Percentiles rank a stretch among this genome's conserved stretches.
Conservation (phyloP, 1,284 basidiomycete genomes). For the Moesziomyces globuligerus region DNA sequence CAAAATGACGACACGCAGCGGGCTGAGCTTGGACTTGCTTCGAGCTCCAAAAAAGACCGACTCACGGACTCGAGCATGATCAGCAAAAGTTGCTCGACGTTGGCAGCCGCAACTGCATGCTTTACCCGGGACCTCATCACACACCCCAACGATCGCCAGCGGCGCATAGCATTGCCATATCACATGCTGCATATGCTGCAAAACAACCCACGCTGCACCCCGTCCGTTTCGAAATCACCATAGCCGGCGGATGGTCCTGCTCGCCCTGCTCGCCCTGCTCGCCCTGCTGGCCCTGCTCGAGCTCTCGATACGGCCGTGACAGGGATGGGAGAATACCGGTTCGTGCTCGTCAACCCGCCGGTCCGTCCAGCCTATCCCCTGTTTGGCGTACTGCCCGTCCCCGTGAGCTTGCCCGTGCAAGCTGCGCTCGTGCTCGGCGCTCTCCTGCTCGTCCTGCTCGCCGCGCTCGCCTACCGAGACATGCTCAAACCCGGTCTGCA, state of each 20-base stretch:
- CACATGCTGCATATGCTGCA: too few relatives aligned
- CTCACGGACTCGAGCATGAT: not conserved
- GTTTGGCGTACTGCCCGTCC: constrained; percentile 20
- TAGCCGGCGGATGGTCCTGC: too few relatives aligned
- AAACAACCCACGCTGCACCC: too few relatives aligned
- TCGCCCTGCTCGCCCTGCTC: too few relatives aligned
- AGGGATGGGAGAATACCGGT: constrained; percentile 34
- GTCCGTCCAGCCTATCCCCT: constrained; percentile 29
- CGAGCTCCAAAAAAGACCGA: not conserved
- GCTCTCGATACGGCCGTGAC: not conserved
- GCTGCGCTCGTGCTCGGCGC: constrained; percentile 13
- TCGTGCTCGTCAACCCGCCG: constrained; percentile 37
- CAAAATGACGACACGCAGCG: constrained; percentile 16
- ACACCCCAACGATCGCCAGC: too few relatives aligned
- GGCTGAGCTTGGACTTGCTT: constrained; percentile 1
- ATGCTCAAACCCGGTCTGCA: constrained; percentile 39
- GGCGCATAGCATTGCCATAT: too few relatives aligned
- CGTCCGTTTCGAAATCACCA: too few relatives aligned
- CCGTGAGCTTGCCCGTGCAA: constrained; percentile 25
- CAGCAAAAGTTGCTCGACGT: too few relatives aligned
- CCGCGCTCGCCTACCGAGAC: constrained; percentile 20
- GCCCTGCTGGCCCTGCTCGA: too few relatives aligned
- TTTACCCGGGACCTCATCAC: too few relatives aligned
- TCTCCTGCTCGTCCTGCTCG: constrained; percentile 18
- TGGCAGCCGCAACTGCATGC: too few relatives aligned